phyloP scores from a whole-genome alignment of 306 rosid species.

The Mucuna pruriens region DNA sequence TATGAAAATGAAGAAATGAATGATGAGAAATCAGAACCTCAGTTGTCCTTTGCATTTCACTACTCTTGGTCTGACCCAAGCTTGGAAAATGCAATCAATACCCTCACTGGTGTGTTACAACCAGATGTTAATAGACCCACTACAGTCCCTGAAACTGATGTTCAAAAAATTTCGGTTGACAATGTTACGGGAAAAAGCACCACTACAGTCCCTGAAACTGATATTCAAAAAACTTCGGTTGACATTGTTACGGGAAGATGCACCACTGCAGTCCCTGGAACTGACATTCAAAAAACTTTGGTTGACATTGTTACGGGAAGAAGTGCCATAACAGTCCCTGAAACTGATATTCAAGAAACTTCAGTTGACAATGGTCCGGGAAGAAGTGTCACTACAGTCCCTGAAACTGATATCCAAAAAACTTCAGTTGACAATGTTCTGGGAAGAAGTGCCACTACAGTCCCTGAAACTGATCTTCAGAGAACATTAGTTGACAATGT shows the following conservation, averaged over 20 bases:
- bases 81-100: slow-evolving; percentile 79
- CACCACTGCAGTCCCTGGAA: no score
- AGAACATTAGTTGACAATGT: not conserved
- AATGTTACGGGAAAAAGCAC: not conserved
- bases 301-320: no score
- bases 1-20: slow-evolving; percentile 44
- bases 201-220: no score
- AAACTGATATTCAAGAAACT: slow-evolving; percentile 9
- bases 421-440: not conserved
- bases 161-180: not conserved
- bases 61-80: slow-evolving; percentile 92
- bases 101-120: slow-evolving; percentile 76
- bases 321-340: no score
- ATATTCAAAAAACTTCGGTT: no score
- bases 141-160: slow-evolving; percentile 11
- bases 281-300: no score
- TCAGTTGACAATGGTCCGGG: slow-evolving; percentile 30
- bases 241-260: no score
- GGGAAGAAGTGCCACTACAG: not conserved
- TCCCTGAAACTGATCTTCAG: not conserved
- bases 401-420: not conserved
- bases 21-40: slow-evolving; percentile 57
- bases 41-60: slow-evolving; percentile 62
- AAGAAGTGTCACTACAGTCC: not conserved
- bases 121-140: slow-evolving; percentile 48